Conservation (phyloP, 1,284 basidiomycete genomes). For the Athelia psychrophila region DNA sequence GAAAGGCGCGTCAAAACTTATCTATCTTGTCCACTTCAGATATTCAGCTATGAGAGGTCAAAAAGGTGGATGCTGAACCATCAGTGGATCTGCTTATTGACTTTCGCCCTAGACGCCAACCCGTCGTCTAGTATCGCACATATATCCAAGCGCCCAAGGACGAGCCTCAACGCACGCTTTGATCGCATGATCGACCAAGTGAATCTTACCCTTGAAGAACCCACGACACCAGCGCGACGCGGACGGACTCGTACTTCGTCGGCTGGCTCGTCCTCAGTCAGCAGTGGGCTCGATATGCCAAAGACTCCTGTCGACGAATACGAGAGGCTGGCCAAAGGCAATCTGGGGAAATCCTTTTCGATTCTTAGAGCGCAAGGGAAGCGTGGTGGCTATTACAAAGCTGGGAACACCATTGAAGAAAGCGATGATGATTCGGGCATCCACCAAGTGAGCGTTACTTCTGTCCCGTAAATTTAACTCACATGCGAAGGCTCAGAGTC, state of each 20-base stretch:
- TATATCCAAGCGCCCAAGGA: conserved; percentile 13
- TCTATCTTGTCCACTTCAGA: too few relatives aligned
- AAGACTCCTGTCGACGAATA: conserved; percentile 43
- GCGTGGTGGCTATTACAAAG: neutral
- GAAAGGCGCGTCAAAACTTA: too few relatives aligned
- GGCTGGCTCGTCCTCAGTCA: conserved; percentile 42
- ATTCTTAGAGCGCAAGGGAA: conserved; percentile 37
- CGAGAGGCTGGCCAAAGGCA: conserved; percentile 26
- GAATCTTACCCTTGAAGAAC: conserved; percentile 29
- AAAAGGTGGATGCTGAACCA: too few relatives aligned
- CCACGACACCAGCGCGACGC: conserved; percentile 12
- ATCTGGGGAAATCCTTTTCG: conserved; percentile 37
- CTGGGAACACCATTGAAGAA: neutral
- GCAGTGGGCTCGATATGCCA: conserved; percentile 34
- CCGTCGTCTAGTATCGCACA: neutral
- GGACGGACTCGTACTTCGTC: conserved; percentile 32
- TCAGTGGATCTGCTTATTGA: too few relatives aligned
- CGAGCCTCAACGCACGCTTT: conserved; percentile 55
- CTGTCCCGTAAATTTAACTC: neutral
- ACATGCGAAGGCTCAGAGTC: too few relatives aligned
- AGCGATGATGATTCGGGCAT: neutral
- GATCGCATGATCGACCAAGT: conserved; percentile 65
- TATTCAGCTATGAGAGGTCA: too few relatives aligned
- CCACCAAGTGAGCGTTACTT: neutral
- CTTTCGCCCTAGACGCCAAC: too few relatives aligned